phyloP scores from a whole-genome alignment of 345 rosid species.

The Eucalyptus cladocalyx region DNA sequence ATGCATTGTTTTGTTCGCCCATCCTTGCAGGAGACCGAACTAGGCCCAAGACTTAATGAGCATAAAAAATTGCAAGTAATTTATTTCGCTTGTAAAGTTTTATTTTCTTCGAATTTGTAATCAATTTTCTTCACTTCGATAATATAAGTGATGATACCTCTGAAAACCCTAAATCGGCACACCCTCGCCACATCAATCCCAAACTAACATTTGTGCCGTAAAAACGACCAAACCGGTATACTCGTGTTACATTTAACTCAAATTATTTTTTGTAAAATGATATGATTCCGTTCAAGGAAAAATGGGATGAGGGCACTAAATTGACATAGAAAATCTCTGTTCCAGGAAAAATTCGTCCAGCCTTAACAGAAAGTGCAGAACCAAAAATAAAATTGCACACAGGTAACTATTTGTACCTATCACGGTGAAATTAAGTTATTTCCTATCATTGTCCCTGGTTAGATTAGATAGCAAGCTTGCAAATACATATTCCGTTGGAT shows the following conservation, averaged over 20 bases:
- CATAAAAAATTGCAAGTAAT: not conserved
- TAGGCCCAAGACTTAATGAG: not conserved
- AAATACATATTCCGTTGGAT: not conserved
- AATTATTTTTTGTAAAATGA: no score
- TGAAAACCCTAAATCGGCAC: not conserved
- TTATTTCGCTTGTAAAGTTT: not conserved
- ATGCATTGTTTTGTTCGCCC: not conserved
- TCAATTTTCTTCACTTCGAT: not conserved
- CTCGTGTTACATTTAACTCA: no score
- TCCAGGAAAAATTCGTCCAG: no score
- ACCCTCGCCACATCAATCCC: not conserved
- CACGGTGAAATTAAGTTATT: not conserved
- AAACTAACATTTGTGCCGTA: not conserved
- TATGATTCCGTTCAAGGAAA: no score
- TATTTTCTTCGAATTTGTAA: no score
- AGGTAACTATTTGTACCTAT: not conserved
- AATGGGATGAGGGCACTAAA: no score
- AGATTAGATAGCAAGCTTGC: not conserved
- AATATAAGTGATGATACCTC: not conserved
- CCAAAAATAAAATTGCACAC: not conserved
- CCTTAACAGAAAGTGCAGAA: no score
- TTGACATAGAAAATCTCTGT: no score
- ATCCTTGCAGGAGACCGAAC: not conserved
- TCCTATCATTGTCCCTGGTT: not conserved
- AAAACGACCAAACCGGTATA: no score